Percentiles rank a stretch among this genome's conserved stretches.
Evolutionary conservation across 148 eudicot species (phyloP).

Genomic region (Agrostemma githago): DNA sequence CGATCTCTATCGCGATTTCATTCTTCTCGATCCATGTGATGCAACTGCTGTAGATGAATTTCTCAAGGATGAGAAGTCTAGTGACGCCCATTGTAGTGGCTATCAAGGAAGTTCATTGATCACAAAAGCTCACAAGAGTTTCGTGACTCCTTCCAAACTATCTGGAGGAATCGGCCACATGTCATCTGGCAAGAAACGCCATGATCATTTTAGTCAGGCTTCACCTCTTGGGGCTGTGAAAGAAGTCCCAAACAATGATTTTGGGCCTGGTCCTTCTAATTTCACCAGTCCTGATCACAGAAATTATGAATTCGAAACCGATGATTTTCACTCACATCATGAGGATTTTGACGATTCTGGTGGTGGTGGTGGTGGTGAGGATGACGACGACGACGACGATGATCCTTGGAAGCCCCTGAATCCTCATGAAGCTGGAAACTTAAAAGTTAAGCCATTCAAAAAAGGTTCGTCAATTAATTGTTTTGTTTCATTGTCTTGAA

Average conservation of each 20-base stretch:
- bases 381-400: slow-evolving; percentile 36
- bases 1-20: slow-evolving; percentile 69
- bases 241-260: slow-evolving; percentile 26
- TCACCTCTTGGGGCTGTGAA: slow-evolving; percentile 31
- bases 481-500: neutral
- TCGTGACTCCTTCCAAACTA: slow-evolving; percentile 49
- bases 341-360: slow-evolving; percentile 49
- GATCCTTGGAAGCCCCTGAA: slow-evolving; percentile 96
- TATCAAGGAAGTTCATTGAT: slow-evolving; percentile 41
- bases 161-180: slow-evolving; percentile 57
- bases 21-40: slow-evolving; percentile 76
- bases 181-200: slow-evolving; percentile 47
- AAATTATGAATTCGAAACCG: slow-evolving; percentile 45
- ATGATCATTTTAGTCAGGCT: slow-evolving; percentile 30
- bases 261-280: slow-evolving; percentile 38
- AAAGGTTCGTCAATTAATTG: slow-evolving; percentile 43
- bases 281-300: slow-evolving; percentile 28
- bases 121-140: slow-evolving; percentile 66
- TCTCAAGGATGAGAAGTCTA: slow-evolving; percentile 45
- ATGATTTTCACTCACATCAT: slow-evolving; percentile 43
- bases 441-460: slow-evolving; percentile 78
- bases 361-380: slow-evolving; percentile 32
- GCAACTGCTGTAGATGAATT: slow-evolving; percentile 45
- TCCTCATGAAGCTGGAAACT: slow-evolving; percentile 84
- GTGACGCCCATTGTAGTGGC: slow-evolving; percentile 39